Base-by-base conservation (phyloP, 208 protist genomes). In the Phytomonas serpens region DNA sequence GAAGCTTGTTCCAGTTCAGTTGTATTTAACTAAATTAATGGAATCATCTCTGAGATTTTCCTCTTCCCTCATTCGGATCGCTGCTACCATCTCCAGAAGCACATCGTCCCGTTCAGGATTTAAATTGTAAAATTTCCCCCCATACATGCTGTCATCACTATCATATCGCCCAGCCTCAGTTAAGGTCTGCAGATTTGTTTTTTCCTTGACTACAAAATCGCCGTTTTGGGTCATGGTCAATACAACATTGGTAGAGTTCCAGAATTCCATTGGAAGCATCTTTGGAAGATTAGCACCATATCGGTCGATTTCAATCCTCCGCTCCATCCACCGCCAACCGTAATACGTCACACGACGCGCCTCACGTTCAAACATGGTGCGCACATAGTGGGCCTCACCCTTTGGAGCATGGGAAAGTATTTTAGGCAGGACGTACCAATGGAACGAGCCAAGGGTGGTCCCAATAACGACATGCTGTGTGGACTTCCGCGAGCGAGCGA, bases 391-490 rank as follows among this genome's bases (percentile, higher is more conserved):
- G 57, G 81, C 77, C 77, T 97, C 93, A 5, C 89, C 87, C 67
- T 74, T 88, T n/a, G 87, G 79, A 2, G 84, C 82, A 13, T 83
- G 77, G 30, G 92, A 93, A n/a, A 97, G 78, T n/a, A 83, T 86
- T 29, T 73, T 67, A 3, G 93, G 93, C 34, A 97, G 77, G 23
- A 83, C 74, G 61, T 96, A 94, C 84, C 92, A 94, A 73, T 95
- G 91, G 68, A 97, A 93, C 27, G 87, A 88, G 37, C 90, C 93
- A 16, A 95, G 75, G 64, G 79, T 83, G 13, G 92, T 97, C 65
- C 92, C 93, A 67, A 97, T 84, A 2, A 87, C 81, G 29, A 97
- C 71, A 63, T 94, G 88, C 76, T 97, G 91, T n/a, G 85, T 78
- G 73, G 85, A 92, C 38, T 77, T 75, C 27, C 67, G 70, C 47